These are phyloP conservation scores for Kokia cookei DNA, from an alignment of 441 rosid genomes.

Conservation along the genomic window DNA sequence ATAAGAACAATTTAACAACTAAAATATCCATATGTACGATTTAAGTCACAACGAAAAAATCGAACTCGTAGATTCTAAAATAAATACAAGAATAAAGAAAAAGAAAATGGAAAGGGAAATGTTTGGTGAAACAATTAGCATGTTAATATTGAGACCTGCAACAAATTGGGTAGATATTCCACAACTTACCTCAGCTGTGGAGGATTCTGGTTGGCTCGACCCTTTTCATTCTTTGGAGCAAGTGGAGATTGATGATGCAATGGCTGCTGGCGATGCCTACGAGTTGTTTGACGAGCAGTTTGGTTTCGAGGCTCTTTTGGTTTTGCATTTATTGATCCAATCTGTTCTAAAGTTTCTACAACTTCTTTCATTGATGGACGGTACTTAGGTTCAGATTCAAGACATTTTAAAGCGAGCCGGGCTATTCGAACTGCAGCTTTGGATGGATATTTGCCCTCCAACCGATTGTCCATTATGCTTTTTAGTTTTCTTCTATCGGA, in stretches of 20 bases:
- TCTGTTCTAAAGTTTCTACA: slow-evolving; percentile 45
- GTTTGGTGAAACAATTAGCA: neutral
- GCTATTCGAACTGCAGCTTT: slow-evolving; percentile 55
- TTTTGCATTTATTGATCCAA: slow-evolving; percentile 43
- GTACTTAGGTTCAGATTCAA: slow-evolving; percentile 49
- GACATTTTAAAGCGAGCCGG: slow-evolving; percentile 58
- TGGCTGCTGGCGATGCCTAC: slow-evolving; percentile 31
- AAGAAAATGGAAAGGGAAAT: neutral
- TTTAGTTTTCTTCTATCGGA: slow-evolving; percentile 52
- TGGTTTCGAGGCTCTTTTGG: slow-evolving; percentile 36
- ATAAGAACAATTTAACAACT: neutral
- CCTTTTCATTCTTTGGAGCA: slow-evolving; percentile 32
- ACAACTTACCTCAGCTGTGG: slow-evolving; percentile 18
- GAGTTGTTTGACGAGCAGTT: slow-evolving; percentile 18
- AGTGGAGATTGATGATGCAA: slow-evolving; percentile 49
- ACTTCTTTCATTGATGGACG: slow-evolving; percentile 86
- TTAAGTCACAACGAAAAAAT: neutral
- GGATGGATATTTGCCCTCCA: slow-evolving; percentile 65
- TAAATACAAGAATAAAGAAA: slow-evolving; percentile 3
- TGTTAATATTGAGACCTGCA: neutral
- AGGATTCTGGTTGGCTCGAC: slow-evolving; percentile 23
- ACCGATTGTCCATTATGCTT: slow-evolving; percentile 52
- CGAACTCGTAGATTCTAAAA: neutral
- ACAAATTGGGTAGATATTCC: neutral
- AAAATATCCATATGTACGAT: neutral